Base-by-base conservation (phyloP, 805 yeast species). In the Clavispora vitiphila region DNA sequence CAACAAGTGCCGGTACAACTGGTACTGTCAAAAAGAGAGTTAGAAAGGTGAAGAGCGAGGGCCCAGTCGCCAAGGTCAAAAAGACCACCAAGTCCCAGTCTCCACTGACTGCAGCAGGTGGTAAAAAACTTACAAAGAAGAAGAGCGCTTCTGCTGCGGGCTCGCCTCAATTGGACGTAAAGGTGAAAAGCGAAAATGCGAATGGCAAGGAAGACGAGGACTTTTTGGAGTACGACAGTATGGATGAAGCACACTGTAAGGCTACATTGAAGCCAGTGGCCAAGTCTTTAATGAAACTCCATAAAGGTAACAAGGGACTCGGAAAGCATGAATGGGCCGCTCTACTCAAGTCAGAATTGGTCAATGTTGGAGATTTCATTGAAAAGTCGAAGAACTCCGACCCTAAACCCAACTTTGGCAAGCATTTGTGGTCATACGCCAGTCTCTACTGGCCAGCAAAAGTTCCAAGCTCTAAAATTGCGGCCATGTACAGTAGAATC, bases 361-460 rank as follows among this genome's bases (percentile, higher is more conserved):
- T 81, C n/a, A 69, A 70, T 8, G 82, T 88, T 35, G 96, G 96
- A 22, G 80, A 82, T 48, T 81, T 77, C 54, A 87, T 87, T 41
- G 76, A 69, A 26, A 54, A 61, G 39, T 69, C 68, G 18, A 43
- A 44, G 12, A 52, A 49, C 12, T 41, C 46, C 31, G 54, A 46
- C 18, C 35, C 42, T 2, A 56, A 67, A 22, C 69, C 62, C 6
- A 74, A 70, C 54, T 52, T 66, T 43, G 67, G 70, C 43, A 81
- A 76, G 57, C 93, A 87, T 54, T 63, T 88, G 44, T 88, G 96
- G 96, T 77, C 85, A 23, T 87, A 83, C 59, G 87, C 93, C 4
- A 74, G 89, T 16, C 74, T 77, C 40, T 88, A 80, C 65, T 88
- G 96, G 96, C 96, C 96, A 2, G 85, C 80, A 3, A 76, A 77